These are phyloP conservation scores for Camellia japonica DNA, from an alignment of 148 eudicot genomes.

Conservation along the genomic window DNA sequence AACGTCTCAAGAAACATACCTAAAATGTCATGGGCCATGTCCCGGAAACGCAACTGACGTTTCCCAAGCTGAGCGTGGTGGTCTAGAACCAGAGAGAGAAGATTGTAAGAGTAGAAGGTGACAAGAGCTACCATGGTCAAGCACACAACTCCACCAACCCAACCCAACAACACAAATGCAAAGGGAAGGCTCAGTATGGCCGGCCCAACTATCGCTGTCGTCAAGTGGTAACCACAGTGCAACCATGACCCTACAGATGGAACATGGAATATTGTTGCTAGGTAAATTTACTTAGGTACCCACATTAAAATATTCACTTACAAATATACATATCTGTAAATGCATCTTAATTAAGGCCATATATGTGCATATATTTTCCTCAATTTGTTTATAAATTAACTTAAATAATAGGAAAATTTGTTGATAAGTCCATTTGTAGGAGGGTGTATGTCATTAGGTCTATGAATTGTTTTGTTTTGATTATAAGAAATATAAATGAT, in stretches of 20 bases:
- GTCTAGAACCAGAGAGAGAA: slow-evolving; percentile 46
- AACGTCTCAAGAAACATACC: slow-evolving; percentile 15
- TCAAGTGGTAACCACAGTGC: slow-evolving; percentile 59
- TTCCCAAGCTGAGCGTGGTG: slow-evolving; percentile 40
- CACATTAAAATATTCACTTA: too few relatives aligned
- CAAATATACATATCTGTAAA: too few relatives aligned
- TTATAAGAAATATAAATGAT: too few relatives aligned
- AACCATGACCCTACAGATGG: slow-evolving; percentile 42
- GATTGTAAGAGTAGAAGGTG: slow-evolving; percentile 51
- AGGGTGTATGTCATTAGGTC: too few relatives aligned
- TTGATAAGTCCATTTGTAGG: too few relatives aligned
- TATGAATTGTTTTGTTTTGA: too few relatives aligned
- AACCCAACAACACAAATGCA: slow-evolving; percentile 42
- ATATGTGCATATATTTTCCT: too few relatives aligned
- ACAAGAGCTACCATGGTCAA: slow-evolving; percentile 28
- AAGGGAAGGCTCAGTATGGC: slow-evolving; percentile 48
- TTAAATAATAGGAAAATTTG: too few relatives aligned
- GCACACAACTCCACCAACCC: slow-evolving; percentile 41
- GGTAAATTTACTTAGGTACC: too few relatives aligned
- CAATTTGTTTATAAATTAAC: too few relatives aligned
- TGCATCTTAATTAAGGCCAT: too few relatives aligned
- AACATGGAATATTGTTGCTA: too few relatives aligned
- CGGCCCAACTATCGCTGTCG: slow-evolving; percentile 55
- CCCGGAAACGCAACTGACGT: slow-evolving; percentile 53
- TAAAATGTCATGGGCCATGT: slow-evolving; percentile 54